Base-by-base conservation (phyloP, 2,329 filamentous ascomycete species). In the Bretziella fagacearum region DNA sequence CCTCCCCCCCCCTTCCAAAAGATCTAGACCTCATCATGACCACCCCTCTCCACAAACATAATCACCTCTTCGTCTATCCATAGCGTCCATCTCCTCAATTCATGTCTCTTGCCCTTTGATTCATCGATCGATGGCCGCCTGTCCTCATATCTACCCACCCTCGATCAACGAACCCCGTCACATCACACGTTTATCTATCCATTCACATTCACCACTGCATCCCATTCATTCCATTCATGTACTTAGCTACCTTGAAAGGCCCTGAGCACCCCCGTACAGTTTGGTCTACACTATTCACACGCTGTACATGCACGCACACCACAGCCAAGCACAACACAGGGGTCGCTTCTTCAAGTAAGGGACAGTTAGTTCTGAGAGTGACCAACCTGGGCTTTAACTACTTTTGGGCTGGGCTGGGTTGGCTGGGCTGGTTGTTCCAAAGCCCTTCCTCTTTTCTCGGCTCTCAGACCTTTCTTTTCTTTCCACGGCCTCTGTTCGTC, bases 391-490 rank as follows among this genome's bases (percentile, higher is more conserved):
- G 46, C 23, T 44, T 48, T 33, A 48, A 48, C 32, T 35, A 25
- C 22, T 46, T 43, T 48, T 49, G 42, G 47, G 27, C 47, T 49
- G 33, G 33, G 41, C 46, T 46, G 47, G 46, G 30, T 30, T 46
- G 41, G n/a, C 20, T 25, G 22, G 17, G 46, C 46, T 44, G 39
- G 46, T 35, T 49, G 42, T 27, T 20, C 42, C 33, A 43, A 42
- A 42, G 42, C 35, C 40, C 26, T 49, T 44, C 35, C 47, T 49
- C 47, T 49, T 49, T 49, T 41, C 43, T 49, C 42, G 15, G 47
- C 29, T 45, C 15, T 26, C 51, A 47, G 49, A 39, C 44, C 40
- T 48, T 50, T 51, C 48, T 52, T 52, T 50, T 49, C 51, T 50
- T 43, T 47, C 36, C 36, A 33, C 30, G 32, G 39, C 26, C 40